Percentiles rank a stretch among this genome's conserved stretches.
These are phyloP conservation scores for Flammula alnicola DNA, from an alignment of 1,284 basidiomycete species.

Conservation along the genomic window DNA sequence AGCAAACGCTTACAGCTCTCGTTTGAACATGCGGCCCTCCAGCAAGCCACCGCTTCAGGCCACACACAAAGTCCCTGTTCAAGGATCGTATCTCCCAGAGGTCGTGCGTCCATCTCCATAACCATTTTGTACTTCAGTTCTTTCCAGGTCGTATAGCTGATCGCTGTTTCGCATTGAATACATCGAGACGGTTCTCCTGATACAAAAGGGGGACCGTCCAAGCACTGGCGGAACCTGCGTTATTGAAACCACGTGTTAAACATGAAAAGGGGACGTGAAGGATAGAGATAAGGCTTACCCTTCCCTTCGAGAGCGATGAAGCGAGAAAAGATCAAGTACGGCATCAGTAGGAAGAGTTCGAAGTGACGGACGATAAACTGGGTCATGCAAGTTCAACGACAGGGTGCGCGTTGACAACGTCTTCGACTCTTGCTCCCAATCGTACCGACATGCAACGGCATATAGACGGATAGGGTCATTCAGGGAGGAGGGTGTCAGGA, in stretches of 20 bases:
- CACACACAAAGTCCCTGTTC: slow-evolving; percentile 54
- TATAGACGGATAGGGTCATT: slow-evolving; percentile 60
- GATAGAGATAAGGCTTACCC: slow-evolving; percentile 28
- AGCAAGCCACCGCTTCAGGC: slow-evolving; percentile 61
- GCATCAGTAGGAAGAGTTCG: slow-evolving; percentile 52
- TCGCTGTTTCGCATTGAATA: slow-evolving; percentile 50
- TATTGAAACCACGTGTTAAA: neutral
- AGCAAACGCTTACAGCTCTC: slow-evolving; percentile 49
- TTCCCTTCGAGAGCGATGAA: slow-evolving; percentile 56
- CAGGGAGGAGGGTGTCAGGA: slow-evolving; percentile 53
- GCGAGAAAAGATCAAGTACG: slow-evolving; percentile 54
- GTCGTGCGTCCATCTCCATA: slow-evolving; percentile 59
- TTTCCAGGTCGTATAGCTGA: slow-evolving; percentile 66
- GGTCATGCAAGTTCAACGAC: slow-evolving; percentile 50
- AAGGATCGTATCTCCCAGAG: slow-evolving; percentile 60
- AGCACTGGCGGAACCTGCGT: slow-evolving; percentile 42
- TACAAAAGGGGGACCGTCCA: slow-evolving; percentile 65
- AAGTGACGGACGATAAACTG: slow-evolving; percentile 47
- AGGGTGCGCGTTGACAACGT: slow-evolving; percentile 55
- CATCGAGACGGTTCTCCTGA: slow-evolving; percentile 45
- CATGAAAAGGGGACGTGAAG: too few relatives aligned
- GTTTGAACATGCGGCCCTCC: slow-evolving; percentile 56
- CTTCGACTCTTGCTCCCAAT: slow-evolving; percentile 58
- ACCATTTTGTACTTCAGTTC: slow-evolving; percentile 61
- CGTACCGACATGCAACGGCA: slow-evolving; percentile 57